Evolutionary conservation across 192 early-diverging fungal species (phyloP).

Genomic region (Nowakowskiella sp.): DNA sequence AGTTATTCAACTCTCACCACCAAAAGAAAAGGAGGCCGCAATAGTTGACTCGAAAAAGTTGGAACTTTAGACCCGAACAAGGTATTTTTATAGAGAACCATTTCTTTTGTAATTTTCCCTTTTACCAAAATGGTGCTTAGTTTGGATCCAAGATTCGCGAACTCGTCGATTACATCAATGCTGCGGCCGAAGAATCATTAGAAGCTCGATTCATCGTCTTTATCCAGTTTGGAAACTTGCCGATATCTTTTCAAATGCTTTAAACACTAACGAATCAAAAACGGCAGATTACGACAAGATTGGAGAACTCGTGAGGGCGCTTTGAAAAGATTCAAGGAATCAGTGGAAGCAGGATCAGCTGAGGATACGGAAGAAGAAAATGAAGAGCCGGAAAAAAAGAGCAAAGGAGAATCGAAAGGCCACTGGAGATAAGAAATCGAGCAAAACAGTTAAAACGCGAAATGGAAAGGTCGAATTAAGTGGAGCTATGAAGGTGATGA

Average conservation of each 20-base stretch:
- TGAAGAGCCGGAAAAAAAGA: not conserved
- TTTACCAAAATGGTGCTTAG: too few species aligned
- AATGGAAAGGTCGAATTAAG: too few species aligned
- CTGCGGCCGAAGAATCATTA: not conserved
- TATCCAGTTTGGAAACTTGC: conserved; percentile 11
- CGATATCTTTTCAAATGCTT: conserved; percentile 2
- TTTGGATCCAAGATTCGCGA: conserved; percentile 18
- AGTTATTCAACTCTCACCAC: too few species aligned
- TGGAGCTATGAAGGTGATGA: conserved; percentile 10
- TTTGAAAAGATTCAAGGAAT: conserved; percentile 5
- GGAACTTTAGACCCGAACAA: too few species aligned
- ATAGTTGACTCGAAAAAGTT: too few species aligned
- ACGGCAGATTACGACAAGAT: conserved; percentile 9
- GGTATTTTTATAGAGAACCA: too few species aligned
- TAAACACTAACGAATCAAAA: conserved; percentile 8
- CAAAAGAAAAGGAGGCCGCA: too few species aligned
- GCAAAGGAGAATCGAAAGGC: conserved; percentile 1
- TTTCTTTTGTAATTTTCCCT: too few species aligned
- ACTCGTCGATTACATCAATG: conserved; percentile 5
- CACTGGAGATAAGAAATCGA: too few species aligned
- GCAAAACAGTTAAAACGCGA: too few species aligned
- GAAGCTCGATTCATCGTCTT: conserved; percentile 6
- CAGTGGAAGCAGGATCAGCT: not conserved
- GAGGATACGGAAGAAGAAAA: not conserved
- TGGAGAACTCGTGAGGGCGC: conserved; percentile 3